Percentiles rank a stretch among this genome's conserved stretches.
These are phyloP conservation scores for Hypericum androsaemum DNA, from an alignment of 345 rosid species.

Conservation along the genomic window DNA sequence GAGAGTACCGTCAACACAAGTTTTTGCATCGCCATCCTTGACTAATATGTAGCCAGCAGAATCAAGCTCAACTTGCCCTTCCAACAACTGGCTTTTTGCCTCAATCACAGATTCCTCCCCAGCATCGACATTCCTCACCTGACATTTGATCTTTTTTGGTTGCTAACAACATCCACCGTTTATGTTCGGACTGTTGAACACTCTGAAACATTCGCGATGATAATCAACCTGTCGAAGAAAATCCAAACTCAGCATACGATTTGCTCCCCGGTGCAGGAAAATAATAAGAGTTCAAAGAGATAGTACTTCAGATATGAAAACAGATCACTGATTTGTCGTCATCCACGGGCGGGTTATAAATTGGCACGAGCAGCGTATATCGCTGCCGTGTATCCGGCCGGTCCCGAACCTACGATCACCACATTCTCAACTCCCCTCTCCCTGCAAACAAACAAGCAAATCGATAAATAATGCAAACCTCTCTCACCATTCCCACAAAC, in stretches of 20 bases:
- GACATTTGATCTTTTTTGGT: conserved; percentile 92
- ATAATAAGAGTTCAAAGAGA: conserved; percentile 5
- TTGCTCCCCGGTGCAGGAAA: conserved; percentile 50
- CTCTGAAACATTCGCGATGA: conserved; percentile 99
- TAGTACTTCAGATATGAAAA: neutral
- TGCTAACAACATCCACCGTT: conserved; percentile 72
- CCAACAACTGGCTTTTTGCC: conserved; percentile 79
- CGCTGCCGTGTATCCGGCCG: conserved; percentile 97
- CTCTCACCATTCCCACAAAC: neutral
- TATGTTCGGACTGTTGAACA: conserved; percentile 90
- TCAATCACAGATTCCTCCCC: conserved; percentile 79
- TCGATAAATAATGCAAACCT: neutral
- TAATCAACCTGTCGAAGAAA: conserved; percentile 99
- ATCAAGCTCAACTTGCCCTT: conserved; percentile 92
- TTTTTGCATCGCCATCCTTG: conserved; percentile 63
- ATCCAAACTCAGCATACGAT: conserved; percentile 79
- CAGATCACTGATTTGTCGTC: too few species aligned
- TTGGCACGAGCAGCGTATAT: conserved; percentile 96
- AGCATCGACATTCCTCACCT: conserved; percentile 61
- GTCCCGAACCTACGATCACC: conserved; percentile 92
- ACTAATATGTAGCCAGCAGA: conserved; percentile 70
- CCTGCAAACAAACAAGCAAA: conserved; percentile 31
- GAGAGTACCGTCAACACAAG: conserved; percentile 75
- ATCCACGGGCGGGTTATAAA: conserved; percentile 92
- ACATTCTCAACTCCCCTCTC: conserved; percentile 68